Evolutionary conservation across 768 basidiomycete species (phyloP).

Genomic region (Piloderma croceum): DNA sequence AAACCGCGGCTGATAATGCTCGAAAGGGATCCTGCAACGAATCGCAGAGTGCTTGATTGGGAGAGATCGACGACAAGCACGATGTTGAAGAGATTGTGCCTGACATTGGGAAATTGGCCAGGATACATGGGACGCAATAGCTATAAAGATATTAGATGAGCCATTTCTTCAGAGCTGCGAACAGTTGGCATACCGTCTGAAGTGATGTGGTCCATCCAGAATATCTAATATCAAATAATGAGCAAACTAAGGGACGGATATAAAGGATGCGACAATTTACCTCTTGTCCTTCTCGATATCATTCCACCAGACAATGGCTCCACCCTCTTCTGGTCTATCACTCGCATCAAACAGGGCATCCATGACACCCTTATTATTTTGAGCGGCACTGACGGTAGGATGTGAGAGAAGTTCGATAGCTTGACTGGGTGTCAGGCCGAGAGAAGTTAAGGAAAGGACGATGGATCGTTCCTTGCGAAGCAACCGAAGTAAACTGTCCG

Average conservation of each 20-base stretch:
- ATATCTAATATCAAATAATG: slow-evolving; percentile 34
- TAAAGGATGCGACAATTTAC: slow-evolving; percentile 31
- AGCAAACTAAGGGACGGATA: slow-evolving; percentile 1
- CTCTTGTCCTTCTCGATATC: slow-evolving; percentile 79
- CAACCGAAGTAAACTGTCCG: slow-evolving; percentile 53
- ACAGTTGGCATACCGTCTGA: slow-evolving; percentile 34
- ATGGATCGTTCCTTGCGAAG: slow-evolving; percentile 66
- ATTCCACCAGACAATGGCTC: slow-evolving; percentile 82
- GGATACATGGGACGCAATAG: slow-evolving; percentile 76
- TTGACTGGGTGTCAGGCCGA: slow-evolving; percentile 59
- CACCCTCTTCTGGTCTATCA: slow-evolving; percentile 75
- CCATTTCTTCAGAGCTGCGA: background rate
- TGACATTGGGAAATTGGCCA: slow-evolving; percentile 70
- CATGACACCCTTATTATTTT: slow-evolving; percentile 42
- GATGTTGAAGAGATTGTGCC: slow-evolving; percentile 78
- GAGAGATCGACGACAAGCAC: slow-evolving; percentile 81
- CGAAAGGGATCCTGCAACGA: slow-evolving; percentile 59
- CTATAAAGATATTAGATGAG: slow-evolving; percentile 26
- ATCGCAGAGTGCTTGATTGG: slow-evolving; percentile 48
- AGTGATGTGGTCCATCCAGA: slow-evolving; percentile 47
- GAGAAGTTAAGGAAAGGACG: slow-evolving; percentile 50
- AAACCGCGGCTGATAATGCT: slow-evolving; percentile 67
- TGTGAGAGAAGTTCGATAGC: slow-evolving; percentile 74
- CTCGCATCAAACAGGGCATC: slow-evolving; percentile 89
- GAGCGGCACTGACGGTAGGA: slow-evolving; percentile 45